Evolutionary conservation across 2,329 filamentous ascomycete genomes (phyloP), one percentile per base, ranked within the genome.

Genomic region (Cadophora sp.): DNA sequence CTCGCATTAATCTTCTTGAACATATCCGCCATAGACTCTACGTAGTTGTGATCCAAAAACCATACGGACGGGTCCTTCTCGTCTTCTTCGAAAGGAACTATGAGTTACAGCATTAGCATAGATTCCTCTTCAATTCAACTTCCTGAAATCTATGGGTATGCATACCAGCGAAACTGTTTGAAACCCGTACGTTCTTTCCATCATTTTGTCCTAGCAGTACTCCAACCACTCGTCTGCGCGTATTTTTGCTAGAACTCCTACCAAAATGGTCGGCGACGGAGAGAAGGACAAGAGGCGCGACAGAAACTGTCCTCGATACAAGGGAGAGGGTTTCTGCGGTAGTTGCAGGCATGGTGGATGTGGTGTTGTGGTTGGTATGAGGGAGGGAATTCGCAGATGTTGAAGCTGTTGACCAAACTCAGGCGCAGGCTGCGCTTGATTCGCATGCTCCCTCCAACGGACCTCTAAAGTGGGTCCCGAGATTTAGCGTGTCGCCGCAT

Each of bases 21-120:
- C 96, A 99, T 99, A 81, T 98, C 96, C 83, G 96, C 97, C 96
- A 99, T 99, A 75, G 91, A 93, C 82, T 99, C 96, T 80, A 99
- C 92, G 78, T 97, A 99, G 87, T 98, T 98, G 86, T 99, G 96
- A 80, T 99, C 96, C 72, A 99, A 83, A 80, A 98, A 99, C 96
- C 96, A 99, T 78, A 99, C 96, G 43, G 95, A 96, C 3, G 95
- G 95, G 79, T 99, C 94, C 82, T 97, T 97, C 77, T 97, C 96
- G 80, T 99, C 96, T 83, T 99, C 96, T 81, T 99, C 96, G 78
- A 99, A 99, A 0, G 96, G 96, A 55, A 98, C 96, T 97, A 30
- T n/a, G n/a, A 6, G 27, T 76, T 70, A 70, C 67, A 79, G 71
- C 64, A 67, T 66, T 30, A 48, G 45, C 50, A 62, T 36, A 36